Conservation (phyloP, 768 basidiomycete genomes). For the Mycena belliarum region DNA sequence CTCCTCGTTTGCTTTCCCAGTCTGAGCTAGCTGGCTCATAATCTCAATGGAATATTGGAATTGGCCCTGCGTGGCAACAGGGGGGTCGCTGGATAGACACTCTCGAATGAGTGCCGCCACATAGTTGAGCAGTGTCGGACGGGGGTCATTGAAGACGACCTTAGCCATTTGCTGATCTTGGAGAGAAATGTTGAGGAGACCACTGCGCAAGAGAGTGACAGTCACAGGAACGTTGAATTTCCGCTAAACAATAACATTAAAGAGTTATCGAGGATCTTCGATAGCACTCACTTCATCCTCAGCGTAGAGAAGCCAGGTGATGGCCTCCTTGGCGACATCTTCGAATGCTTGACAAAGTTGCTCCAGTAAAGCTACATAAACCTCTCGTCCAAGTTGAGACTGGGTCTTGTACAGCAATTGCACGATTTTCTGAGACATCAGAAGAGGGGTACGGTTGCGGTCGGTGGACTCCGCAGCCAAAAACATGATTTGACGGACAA, state of each 20-base stretch:
- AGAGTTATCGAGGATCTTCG: background rate
- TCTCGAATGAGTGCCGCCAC: constrained; percentile 83
- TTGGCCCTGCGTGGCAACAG: constrained; percentile 77
- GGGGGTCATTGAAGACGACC: constrained; percentile 74
- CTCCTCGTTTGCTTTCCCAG: constrained; percentile 85
- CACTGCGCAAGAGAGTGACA: constrained; percentile 81
- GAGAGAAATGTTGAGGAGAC: constrained; percentile 72
- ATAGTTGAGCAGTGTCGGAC: constrained; percentile 77
- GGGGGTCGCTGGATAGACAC: constrained; percentile 79
- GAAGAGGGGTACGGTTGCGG: constrained; percentile 82
- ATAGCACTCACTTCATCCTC: constrained; percentile 81
- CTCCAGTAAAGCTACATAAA: constrained; percentile 87
- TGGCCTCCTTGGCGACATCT: constrained; percentile 94
- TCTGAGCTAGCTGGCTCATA: constrained; percentile 68
- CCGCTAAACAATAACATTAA: constrained; percentile 52
- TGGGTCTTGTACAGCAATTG: constrained; percentile 91
- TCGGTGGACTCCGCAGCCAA: constrained; percentile 81
- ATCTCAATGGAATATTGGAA: constrained; percentile 82
- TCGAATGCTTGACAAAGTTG: constrained; percentile 87
- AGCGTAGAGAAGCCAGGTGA: constrained; percentile 93
- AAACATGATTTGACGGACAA: constrained; percentile 80
- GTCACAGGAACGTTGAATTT: constrained; percentile 97
- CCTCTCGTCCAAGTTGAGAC: constrained; percentile 84
- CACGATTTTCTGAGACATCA: constrained; percentile 96
- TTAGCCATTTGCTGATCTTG: constrained; percentile 93